Evolutionary conservation across 1,284 basidiomycete genomes (phyloP), one percentile per base, ranked within the genome.

Genomic region (Serendipita sp.): DNA sequence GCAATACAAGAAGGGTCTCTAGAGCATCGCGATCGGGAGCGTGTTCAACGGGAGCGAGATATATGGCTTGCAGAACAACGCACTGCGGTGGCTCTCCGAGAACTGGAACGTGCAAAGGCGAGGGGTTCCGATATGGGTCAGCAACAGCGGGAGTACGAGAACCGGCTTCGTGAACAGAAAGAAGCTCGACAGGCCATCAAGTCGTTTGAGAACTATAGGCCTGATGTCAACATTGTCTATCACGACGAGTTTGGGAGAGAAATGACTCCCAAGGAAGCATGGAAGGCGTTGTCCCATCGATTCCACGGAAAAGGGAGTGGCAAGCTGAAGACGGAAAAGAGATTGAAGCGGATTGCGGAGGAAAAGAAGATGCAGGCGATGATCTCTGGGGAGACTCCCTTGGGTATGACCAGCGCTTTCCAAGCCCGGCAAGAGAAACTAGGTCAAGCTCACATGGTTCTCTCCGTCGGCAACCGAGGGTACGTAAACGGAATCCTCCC

Each of bases 281-380:
- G 93, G 93, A 95, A 95, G 75, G 90, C 89, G 26, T 76, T 96
- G 61, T 91, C 88, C 61, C 93, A 97, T 74, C 90, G 91, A 71
- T 96, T 96, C 82, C 93, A 97, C 69, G 93, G 93, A 42, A 96
- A 96, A 74, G 91, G 91, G 1, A 88, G 86, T 1, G 93, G 93
- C 3, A 88, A 87, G 75, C 90, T 89, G 82, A 96, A 96, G 80
- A 92, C 87, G 41, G 93, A 95, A 78, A 95, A 95, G 74, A 79
- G 90, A 66, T 70, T 96, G 69, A 91, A 92, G 80, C 92, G 90
- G 78, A 94, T 96, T 67, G 90, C 86, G 26, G 91, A 96, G 70
- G 93, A 97, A 77, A 83, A 87, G 72, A 95, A 94, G 78, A 82
- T 89, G 71, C 82, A 84, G 67, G 87, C 91, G 10, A 96, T 95